Base-by-base conservation (phyloP, 352 stramenopile genomes). In the Globisporangium solare region DNA sequence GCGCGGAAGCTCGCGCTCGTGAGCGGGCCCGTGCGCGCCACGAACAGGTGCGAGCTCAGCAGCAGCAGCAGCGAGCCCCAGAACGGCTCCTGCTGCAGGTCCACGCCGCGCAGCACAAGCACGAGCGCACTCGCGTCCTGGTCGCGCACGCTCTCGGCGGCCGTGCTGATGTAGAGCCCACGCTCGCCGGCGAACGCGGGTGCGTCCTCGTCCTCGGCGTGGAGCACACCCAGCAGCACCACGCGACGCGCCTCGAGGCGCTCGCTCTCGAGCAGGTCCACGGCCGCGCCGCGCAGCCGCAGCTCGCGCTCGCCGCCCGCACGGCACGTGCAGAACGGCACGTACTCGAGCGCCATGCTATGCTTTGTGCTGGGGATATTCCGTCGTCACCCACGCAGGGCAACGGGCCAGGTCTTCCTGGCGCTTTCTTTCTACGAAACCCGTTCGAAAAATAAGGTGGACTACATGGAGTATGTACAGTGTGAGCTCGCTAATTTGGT, bases 21-120 rank as follows among this genome's bases (percentile, higher is more conserved):
- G 39, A 89, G 72, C 37, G 79, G 58, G 6, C 76, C 75, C 2
- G 47, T 58, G 14, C 59, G 54, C 35, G 61, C 68, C 7, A 89
- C 55, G 15, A 83, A 71, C 50, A 88, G 59, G 51, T 91, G 78
- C 24, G 80, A 88, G 60, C 64, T 68, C 52, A 91, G 21, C 20
- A 86, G 47, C 53, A 86, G 61, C 37, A 91, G 64, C 58, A 91
- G 61, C 13, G 64, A 75, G 32, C 80, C 80, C 80, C 80, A 91
- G 54, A 81, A 71, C 22, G 80, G 76, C 54, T 89, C 78, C 0
- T 63, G 27, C 0, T 51, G 49, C 13, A 91, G 42, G 6, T 83
- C 78, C 21, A 91, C 74, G 51, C 67, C 53, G 2, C 69, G 68
- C 48, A 91, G 54, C 3, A 83, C 71, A n/a, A 78, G 52, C 6